phyloP scores from a whole-genome alignment of 352 stramenopile genomes.

The Globisporangium spinosum region DNA sequence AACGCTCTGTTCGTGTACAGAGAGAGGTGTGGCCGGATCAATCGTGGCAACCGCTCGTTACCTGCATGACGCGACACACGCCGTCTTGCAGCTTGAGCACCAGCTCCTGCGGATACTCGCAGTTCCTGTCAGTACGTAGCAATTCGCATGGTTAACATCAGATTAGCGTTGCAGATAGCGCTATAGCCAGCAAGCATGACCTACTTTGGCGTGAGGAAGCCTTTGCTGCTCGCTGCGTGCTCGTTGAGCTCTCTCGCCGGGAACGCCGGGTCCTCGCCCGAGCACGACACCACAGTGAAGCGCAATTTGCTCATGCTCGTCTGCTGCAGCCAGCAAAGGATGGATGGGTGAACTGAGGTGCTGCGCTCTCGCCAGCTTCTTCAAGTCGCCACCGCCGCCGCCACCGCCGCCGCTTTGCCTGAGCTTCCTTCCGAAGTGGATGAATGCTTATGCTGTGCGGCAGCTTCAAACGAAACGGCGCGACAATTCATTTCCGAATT shows the following conservation, averaged over 20 bases:
- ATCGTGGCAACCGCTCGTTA: conserved; percentile 13
- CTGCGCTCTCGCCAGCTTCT: not conserved
- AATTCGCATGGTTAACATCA: not conserved
- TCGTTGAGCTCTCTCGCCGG: conserved; percentile 83
- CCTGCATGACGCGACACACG: conserved; percentile 63
- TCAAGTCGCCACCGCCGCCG: not conserved
- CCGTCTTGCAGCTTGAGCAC: conserved; percentile 79
- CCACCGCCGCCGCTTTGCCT: not conserved
- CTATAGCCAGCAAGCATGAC: not conserved
- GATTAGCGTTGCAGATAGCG: not conserved
- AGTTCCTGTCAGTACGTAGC: conserved; percentile 52
- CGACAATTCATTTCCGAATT: conserved; percentile 20
- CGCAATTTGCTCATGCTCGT: conserved; percentile 75
- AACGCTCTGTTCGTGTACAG: not conserved
- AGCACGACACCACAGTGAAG: conserved; percentile 82
- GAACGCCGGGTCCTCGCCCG: conserved; percentile 85
- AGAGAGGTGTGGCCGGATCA: not conserved
- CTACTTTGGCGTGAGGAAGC: conserved; percentile 81
- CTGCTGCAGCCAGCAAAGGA: not conserved
- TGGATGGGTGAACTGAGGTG: not conserved
- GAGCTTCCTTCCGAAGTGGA: too few relatives aligned
- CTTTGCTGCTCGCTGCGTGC: conserved; percentile 51
- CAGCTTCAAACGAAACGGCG: conserved; percentile 16
- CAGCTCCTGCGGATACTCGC: conserved; percentile 92
- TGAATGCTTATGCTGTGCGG: not conserved